phyloP scores from a whole-genome alignment of 2,329 filamentous ascomycete species.

The Clarireedia homoeocarpa region DNA sequence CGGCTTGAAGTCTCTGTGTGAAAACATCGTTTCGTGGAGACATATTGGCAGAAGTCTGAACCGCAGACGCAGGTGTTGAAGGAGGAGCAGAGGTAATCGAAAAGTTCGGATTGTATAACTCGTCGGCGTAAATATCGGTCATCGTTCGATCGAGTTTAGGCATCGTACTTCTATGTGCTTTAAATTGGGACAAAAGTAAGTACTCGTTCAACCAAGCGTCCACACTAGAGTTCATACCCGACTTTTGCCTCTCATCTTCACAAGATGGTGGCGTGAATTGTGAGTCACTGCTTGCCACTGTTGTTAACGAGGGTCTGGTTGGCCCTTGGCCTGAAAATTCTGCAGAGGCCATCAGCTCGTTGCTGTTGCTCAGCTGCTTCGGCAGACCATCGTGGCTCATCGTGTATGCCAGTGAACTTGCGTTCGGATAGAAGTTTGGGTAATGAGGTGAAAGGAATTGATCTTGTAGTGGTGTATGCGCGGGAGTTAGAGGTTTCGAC shows the following conservation, averaged over 20 bases:
- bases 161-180: constrained; percentile 47
- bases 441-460: constrained; percentile 29
- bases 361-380: constrained; percentile 18
- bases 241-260: constrained; percentile 45
- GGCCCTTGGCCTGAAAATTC: constrained; percentile 2
- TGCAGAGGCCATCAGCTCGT: constrained; percentile 26
- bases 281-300: constrained; percentile 55
- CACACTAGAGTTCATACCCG: constrained; percentile 41
- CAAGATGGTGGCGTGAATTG: constrained; percentile 47
- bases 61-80: constrained; percentile 34
- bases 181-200: constrained; percentile 50
- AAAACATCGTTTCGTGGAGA: constrained; percentile 56
- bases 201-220: constrained; percentile 49
- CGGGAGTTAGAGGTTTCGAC: constrained; percentile 28
- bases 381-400: constrained; percentile 23
- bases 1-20: constrained; percentile 67
- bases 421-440: constrained; percentile 27
- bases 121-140: constrained; percentile 77
- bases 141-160: constrained; percentile 81
- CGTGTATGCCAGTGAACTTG: constrained; percentile 16
- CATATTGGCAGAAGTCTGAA: constrained; percentile 28
- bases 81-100: constrained; percentile 49
- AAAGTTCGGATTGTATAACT: constrained; percentile 70
- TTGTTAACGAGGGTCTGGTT: constrained; percentile 41
- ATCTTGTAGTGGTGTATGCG: constrained; percentile 28